These are phyloP conservation scores for Pezicula radicicola DNA, from an alignment of 2,329 filamentous ascomycete species.

Conservation along the genomic window DNA sequence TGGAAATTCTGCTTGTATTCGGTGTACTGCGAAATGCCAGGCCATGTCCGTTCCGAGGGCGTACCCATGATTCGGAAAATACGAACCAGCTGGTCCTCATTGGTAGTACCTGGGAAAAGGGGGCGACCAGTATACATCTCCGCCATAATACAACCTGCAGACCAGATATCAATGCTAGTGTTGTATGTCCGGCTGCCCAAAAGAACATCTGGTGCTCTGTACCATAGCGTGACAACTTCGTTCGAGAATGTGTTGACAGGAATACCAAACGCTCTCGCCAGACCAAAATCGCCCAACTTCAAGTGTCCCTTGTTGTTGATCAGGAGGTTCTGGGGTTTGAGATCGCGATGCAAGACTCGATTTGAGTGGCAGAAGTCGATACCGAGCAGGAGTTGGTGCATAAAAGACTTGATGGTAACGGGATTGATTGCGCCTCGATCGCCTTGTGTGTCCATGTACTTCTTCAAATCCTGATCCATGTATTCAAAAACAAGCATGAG, in stretches of 20 bases:
- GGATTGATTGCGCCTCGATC: conserved; percentile 88
- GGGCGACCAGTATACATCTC: conserved; percentile 98
- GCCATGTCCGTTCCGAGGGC: conserved; percentile 92
- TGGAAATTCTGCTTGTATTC: conserved; percentile 97
- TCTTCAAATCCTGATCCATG: conserved; percentile 98
- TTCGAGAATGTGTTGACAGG: conserved; percentile 98
- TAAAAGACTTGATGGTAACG: conserved; percentile 94
- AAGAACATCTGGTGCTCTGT: conserved; percentile 92
- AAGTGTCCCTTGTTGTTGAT: conserved; percentile 89
- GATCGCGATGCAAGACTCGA: conserved; percentile 87
- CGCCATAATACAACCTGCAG: conserved; percentile 98
- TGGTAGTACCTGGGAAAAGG: conserved; percentile 94
- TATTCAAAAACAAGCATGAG: conserved; percentile 99
- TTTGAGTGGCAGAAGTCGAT: conserved; percentile 99
- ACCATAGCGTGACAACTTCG: conserved; percentile 97
- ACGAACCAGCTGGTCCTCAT: conserved; percentile 94
- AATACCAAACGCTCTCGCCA: conserved; percentile 92
- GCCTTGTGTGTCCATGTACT: conserved; percentile 95
- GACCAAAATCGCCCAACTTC: conserved; percentile 92
- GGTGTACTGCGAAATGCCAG: conserved; percentile 90
- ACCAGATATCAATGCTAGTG: conserved; percentile 99
- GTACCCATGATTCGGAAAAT: conserved; percentile 99
- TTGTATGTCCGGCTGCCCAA: conserved; percentile 95
- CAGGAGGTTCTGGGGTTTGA: conserved; percentile 94
- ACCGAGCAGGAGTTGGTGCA: conserved; percentile 93